These are phyloP conservation scores for Onygena corvina DNA, from an alignment of 2,329 filamentous ascomycete species.

Conservation along the genomic window DNA sequence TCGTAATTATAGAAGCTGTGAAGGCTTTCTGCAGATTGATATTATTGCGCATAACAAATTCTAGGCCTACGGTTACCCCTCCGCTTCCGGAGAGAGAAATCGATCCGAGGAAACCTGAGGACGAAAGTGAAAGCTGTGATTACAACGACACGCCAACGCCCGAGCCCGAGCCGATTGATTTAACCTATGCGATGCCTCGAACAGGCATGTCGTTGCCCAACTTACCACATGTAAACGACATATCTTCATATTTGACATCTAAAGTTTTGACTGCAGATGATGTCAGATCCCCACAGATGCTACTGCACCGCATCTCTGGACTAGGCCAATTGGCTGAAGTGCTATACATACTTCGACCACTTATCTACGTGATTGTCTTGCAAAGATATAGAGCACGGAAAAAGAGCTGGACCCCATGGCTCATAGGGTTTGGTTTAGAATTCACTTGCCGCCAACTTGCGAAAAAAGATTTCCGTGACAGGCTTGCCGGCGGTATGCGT, in stretches of 20 bases:
- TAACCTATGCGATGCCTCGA: constrained; percentile 83
- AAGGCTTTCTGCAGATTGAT: constrained; percentile 77
- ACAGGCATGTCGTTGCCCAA: constrained; percentile 77
- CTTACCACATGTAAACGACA: constrained; percentile 67
- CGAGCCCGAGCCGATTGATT: constrained; percentile 25
- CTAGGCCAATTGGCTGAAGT: constrained; percentile 76
- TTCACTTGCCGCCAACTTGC: constrained; percentile 77
- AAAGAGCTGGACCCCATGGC: constrained; percentile 82
- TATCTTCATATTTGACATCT: constrained; percentile 73
- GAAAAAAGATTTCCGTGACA: constrained; percentile 51
- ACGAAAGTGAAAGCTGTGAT: constrained; percentile 41
- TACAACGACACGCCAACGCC: constrained; percentile 39
- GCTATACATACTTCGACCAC: constrained; percentile 80
- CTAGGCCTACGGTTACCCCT: constrained; percentile 68
- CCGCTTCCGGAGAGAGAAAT: constrained; percentile 76
- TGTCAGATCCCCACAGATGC: constrained; percentile 77
- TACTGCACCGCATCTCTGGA: constrained; percentile 62
- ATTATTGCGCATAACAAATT: constrained; percentile 69
- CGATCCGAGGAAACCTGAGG: constrained; percentile 49
- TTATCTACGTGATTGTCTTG: constrained; percentile 75
- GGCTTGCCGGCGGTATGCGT: constrained; percentile 57
- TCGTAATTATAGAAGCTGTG: constrained; percentile 70
- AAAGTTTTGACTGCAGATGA: constrained; percentile 92
- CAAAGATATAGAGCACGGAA: constrained; percentile 59
- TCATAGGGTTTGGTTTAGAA: constrained; percentile 73